Evolutionary conservation across 441 rosid species (phyloP), one percentile per base, ranked within the genome.

Genomic region (Capsella rubella): DNA sequence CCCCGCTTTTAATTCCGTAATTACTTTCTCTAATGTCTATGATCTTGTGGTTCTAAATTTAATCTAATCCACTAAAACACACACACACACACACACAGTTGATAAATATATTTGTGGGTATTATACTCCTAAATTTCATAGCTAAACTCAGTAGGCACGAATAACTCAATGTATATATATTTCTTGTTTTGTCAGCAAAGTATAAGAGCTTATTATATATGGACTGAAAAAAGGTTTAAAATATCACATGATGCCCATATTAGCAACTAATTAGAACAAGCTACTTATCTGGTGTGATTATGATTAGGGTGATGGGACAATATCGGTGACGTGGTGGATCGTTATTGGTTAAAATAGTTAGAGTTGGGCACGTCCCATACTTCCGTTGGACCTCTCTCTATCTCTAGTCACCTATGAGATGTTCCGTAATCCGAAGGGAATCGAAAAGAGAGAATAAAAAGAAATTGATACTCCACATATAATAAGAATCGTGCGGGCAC

Each of bases 301-400:
- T 76, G 75, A 70, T 70, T 56, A 21, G 31, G 32, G 46, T 18
- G 71, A 76, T 70, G 67, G 61, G 34, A 70, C 75, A 64, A 47
- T 16, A 16, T 55, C 9, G 11, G 11, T 49, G 49, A 76, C 61
- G 53, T 70, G 75, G 71, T 21, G 9, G 31, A 47, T 55, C 10
- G 5, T 39, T 56, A 70, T 64, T 63, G 67, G 61, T 63, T 39
- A 15, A 1, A 7, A 47, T 55, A 70, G 61, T 64, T 63, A 63
- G 75, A 56, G 71, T 64, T 49, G 16, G 79, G 71, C 75, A 70
- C 79, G 79, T 76, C 52, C 66, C 75, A 21, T 21, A 21, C 25
- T 1, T 1, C 25, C 25, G 1, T 45, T 68, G 58, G 64, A 35
- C 37, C 37, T 39, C 59, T 69, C n/a, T 21, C 25, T 21, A 1